Conservation (phyloP, 805 yeast genomes). For the Gaillardinia entomophila region DNA sequence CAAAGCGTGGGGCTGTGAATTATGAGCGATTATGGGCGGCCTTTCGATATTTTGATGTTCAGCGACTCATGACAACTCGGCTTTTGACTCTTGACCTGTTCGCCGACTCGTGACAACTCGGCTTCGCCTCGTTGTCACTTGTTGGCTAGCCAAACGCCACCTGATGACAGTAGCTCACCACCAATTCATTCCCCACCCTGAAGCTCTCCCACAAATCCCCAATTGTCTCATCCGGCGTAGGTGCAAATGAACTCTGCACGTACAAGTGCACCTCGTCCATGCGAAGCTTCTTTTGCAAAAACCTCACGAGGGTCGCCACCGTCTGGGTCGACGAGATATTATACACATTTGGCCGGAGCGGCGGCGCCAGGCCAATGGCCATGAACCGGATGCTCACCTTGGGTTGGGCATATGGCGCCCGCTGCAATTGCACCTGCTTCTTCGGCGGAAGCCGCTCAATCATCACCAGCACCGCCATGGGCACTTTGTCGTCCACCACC, state of each 20-base stretch:
- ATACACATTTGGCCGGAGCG: constrained; percentile 45
- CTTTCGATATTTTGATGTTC: too few species aligned
- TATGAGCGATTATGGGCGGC: too few species aligned
- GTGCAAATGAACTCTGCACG: constrained; percentile 36
- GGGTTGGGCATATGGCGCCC: background rate
- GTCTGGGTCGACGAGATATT: constrained; percentile 43
- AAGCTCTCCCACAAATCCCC: constrained; percentile 26
- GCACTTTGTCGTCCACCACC: constrained; percentile 2
- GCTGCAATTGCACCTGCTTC: background rate
- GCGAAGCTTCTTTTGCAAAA: constrained; percentile 36
- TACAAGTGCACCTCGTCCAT: constrained; percentile 22
- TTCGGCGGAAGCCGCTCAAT: constrained; percentile 2
- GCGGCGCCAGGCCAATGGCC: constrained; percentile 54
- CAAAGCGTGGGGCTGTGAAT: too few species aligned
- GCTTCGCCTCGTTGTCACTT: too few species aligned
- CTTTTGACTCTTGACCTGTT: too few species aligned
- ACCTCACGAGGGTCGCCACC: constrained; percentile 41
- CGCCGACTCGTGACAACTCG: too few species aligned
- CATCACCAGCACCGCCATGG: constrained; percentile 3
- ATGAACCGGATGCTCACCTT: constrained; percentile 43
- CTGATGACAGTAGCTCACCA: constrained; percentile 32
- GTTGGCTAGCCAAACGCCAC: constrained; percentile 35
- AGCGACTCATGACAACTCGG: too few species aligned
- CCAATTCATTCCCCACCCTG: constrained; percentile 28
- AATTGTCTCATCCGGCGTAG: constrained; percentile 34